A percentile compares a stretch with the other conserved stretches of the same genome.
phyloP scores from a whole-genome alignment of 306 rosid species.

The Quercus parvula region DNA sequence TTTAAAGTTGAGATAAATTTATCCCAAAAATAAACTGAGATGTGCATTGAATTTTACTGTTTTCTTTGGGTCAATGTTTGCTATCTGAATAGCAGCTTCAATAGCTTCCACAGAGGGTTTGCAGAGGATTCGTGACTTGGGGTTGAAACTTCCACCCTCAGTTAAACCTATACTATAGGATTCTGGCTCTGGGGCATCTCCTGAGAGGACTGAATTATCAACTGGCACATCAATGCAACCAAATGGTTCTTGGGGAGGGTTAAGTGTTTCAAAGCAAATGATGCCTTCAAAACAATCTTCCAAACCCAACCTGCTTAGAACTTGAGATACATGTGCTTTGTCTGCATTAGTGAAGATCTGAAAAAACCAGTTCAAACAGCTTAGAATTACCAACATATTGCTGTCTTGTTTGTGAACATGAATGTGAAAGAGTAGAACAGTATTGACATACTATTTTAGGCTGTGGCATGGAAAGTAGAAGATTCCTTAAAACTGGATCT shows the following conservation, averaged over 20 bases:
- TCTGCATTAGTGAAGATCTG: conserved; percentile 89
- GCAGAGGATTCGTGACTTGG: conserved; percentile 49
- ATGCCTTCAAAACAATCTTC: conserved; percentile 84
- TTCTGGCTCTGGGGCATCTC: not conserved
- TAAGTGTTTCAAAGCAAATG: conserved; percentile 88
- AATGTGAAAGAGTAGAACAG: not conserved
- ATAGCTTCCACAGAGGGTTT: conserved; percentile 73
- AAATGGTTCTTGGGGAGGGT: conserved; percentile 39
- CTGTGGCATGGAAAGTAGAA: conserved; percentile 83
- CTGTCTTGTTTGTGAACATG: conserved; percentile 1
- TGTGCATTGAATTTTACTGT: conserved; percentile 42
- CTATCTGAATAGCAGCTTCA: conserved; percentile 62
- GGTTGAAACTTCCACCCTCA: conserved; percentile 7
- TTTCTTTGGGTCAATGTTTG: conserved; percentile 55
- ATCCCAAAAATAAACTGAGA: not conserved
- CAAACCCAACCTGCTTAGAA: conserved; percentile 58
- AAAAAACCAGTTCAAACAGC: conserved; percentile 17
- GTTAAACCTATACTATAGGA: not conserved
- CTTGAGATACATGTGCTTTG: conserved; percentile 61
- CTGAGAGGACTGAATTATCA: not conserved
- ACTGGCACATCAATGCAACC: conserved; percentile 9
- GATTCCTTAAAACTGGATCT: conserved; percentile 69
- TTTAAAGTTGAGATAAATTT: not conserved
- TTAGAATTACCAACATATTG: not conserved
- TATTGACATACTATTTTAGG: conserved; percentile 64